Evolutionary conservation across 345 rosid species (phyloP), one percentile per base, ranked within the genome.

Genomic region (Eucalyptus polybractea): DNA sequence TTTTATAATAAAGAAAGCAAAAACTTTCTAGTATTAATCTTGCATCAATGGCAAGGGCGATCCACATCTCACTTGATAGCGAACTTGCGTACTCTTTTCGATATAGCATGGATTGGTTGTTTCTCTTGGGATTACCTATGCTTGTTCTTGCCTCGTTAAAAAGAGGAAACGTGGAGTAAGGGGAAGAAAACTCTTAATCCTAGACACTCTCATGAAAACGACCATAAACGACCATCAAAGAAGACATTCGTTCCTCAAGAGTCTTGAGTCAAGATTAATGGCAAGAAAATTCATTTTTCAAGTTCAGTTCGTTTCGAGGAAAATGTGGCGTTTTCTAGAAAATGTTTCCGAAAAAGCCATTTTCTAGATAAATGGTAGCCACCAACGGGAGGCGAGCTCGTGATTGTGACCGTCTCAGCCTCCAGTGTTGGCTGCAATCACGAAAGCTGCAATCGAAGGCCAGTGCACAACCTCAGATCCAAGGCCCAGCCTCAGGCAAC

Each of bases 301-400:
- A 27, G 19, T 29, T 53, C 1, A 0, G 58, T 53, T 53, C 0
- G 10, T 53, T 19, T 53, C 2, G 24, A 1, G 10, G 10, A 53
- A 19, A 4, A 53, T 19, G 10, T 0, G 0, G 5, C 10, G 0
- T 19, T 1, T 51, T 19, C 5, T 19, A 5, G 2, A 53, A 53
- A 53, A 19, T 19, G 5, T 7, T 19, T 53, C 0, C 58, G 25
- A 53, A 19, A 53, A 19, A 4, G 58, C 5, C 25, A 53, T 19
- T 53, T 17, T 53, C 56, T 0, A 53, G 56, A 53, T 53, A 60
- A 60, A 27, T 22, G 60, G 58, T 19, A 54, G 25, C 60, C 25
- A 22, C 31, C 8, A 27, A 13, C 5, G 3, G 1, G 19, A 14
- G 1, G 76, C 10, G 5, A 65, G 76, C 76, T 65, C 19, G 76